These are phyloP conservation scores for Paecilomyces variotii DNA, from an alignment of 2,329 filamentous ascomycete species.

Conservation along the genomic window DNA sequence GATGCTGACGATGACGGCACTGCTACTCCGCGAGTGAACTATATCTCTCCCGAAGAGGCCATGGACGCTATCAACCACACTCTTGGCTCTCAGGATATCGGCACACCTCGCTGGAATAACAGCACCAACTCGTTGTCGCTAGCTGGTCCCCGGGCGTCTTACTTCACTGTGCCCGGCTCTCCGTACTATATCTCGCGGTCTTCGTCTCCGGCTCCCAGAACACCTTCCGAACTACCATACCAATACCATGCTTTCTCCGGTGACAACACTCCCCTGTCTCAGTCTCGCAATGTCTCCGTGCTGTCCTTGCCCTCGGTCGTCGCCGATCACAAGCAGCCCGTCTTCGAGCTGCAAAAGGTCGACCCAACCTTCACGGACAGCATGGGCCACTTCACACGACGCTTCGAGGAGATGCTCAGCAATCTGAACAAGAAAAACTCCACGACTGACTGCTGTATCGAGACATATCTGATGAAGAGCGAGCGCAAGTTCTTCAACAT, in stretches of 20 bases:
- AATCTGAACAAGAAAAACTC: constrained; percentile 45
- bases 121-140: not conserved
- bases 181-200: constrained; percentile 16
- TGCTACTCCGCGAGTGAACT: not conserved
- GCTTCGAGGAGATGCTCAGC: constrained; percentile 46
- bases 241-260: not conserved
- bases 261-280: not conserved
- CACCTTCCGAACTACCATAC: not conserved
- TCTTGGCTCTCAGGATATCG: not conserved
- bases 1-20: not conserved
- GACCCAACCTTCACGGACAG: constrained; percentile 56
- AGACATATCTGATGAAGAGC: constrained; percentile 50
- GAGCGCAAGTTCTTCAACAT: constrained; percentile 54
- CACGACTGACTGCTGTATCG: constrained; percentile 47
- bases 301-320: not conserved
- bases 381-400: constrained; percentile 47
- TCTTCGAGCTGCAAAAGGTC: constrained; percentile 51
- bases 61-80: not conserved
- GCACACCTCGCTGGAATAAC: not conserved
- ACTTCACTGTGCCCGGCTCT: constrained; percentile 1
- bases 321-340: constrained; percentile 36
- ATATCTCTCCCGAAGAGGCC: not conserved
- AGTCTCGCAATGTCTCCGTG: not conserved
- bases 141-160: constrained; percentile 1
- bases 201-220: constrained; percentile 37